Base-by-base conservation (phyloP, 2,329 filamentous ascomycete genomes). In the Rhynchosporium secalis region DNA sequence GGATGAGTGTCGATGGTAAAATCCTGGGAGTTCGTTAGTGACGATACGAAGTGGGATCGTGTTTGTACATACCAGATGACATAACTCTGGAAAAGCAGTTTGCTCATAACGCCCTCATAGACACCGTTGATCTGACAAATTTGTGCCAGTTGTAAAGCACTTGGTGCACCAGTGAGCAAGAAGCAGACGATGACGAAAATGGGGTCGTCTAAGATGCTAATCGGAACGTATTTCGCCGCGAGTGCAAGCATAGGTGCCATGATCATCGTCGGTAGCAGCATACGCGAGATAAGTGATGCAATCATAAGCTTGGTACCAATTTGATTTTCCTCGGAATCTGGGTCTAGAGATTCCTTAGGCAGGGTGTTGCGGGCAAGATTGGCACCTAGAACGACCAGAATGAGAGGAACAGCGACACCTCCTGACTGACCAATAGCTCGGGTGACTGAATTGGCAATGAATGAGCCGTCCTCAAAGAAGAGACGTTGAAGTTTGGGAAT, bases 161-260 rank as follows among this genome's bases (percentile, higher is more conserved):
- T 96, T 5, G 95, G 95, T 3, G 95, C 95, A 41, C 95, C 95
- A 0, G 92, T 94, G 68, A 99, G 89, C 67, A 99, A 81, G 83
- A 98, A 99, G 78, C 93, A 97, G 41, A 99, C 95, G 69, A 99
- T 91, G 69, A 99, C 88, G 76, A 99, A 99, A 71, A 99, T 99
- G 9, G 95, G 95, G 73, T 99, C 95, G 74, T 96, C 95, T 40
- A 99, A 81, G 70, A 99, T 98, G 79, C 91, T 96, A 72, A 99
- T 84, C 2, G 92, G 92, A 31, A 96, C 85, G 72, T 88, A 97
- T 75, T 97, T 98, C 63, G 95, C 95, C 51, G 89, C 83, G 15
- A 98, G 66, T 0, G 94, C 94, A 41, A 99, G 79, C 51, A 98
- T 79, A 2, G 95, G 95, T 0, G 92, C 91, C 91, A 98, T 98